Base-by-base conservation (phyloP, 1,139 yeast species). In the Suhomyces guaymorum region DNA sequence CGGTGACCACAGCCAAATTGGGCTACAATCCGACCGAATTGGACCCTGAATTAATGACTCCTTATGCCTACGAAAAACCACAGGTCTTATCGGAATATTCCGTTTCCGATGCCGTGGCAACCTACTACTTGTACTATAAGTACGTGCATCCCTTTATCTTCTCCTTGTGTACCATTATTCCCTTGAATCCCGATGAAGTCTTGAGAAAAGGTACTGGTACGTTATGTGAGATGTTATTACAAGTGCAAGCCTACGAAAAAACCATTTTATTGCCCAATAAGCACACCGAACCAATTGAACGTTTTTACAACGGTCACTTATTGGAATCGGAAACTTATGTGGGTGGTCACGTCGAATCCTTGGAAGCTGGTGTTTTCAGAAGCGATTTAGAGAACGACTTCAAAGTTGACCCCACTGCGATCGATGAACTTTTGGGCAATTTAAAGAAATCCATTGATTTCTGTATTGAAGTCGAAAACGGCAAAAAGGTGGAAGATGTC, bases 61-160 rank as follows among this genome's bases (percentile, higher is more conserved):
- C 97, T 0, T 92, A 90, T 57, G 99, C 99, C 2, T 80, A 81
- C 46, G 96, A 90, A 52, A 80, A 84, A 49, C 98, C 99, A 0
- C 98, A 94, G 55, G 64, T 84, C 4, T 64, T 94, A 42, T 87
- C 98, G 0, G 98, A 94, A 56, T 94, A 94, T 61, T 94, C 98
- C 1, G 99, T 94, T 16, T 94, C 98, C 38, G 99, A 94, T 73
- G 99, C 99, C 3, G 98, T 94, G 30, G 98, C 98, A 5, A 94
- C 99, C 1, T 94, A 90, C 56, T 94, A 94, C 58, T 70, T 94
- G 32, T 94, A 90, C 66, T 90, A 85, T 79, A 94, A 94, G 59
- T 94, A 92, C 55, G 97, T 94, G 29, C 97, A 90, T 61, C 98
- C 98, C 1, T 94, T 94, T 63, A 85, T 94, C 51, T 90, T 94